Evolutionary conservation across 192 early-diverging fungal species (phyloP).

Genomic region (Dissophora globulifera): DNA sequence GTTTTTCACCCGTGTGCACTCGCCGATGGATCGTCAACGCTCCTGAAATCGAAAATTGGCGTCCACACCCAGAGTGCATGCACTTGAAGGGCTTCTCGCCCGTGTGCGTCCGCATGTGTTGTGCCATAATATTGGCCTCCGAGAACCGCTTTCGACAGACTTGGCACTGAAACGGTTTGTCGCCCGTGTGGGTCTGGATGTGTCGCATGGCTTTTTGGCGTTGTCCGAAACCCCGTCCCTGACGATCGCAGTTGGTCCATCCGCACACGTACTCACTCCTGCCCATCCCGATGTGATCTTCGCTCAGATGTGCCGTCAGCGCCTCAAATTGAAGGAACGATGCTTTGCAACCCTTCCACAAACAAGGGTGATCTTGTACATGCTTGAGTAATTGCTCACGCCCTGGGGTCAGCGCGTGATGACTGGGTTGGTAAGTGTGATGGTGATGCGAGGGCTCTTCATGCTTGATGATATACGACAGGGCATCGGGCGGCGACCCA

Average conservation of each 20-base stretch:
- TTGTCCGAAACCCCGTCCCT: constrained; percentile 58
- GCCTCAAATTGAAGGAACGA: constrained; percentile 65
- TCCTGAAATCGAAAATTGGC: constrained; percentile 72
- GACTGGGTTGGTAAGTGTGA: no score
- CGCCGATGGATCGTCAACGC: constrained; percentile 75
- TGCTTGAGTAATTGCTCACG: constrained; percentile 1
- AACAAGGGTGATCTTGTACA: constrained; percentile 69
- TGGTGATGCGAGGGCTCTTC: no score
- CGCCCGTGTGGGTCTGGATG: constrained; percentile 84
- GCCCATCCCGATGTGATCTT: constrained; percentile 72
- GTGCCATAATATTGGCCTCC: constrained; percentile 79
- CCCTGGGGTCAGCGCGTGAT: neutral
- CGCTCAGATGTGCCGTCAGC: constrained; percentile 68
- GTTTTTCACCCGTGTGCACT: constrained; percentile 69
- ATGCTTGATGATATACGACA: constrained; percentile 17
- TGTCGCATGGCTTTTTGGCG: constrained; percentile 76
- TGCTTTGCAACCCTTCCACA: constrained; percentile 72
- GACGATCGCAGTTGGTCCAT: constrained; percentile 59
- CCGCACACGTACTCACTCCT: constrained; percentile 60
- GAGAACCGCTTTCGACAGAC: constrained; percentile 83
- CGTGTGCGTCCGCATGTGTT: constrained; percentile 80
- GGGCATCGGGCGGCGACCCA: neutral
- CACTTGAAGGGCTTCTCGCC: constrained; percentile 80
- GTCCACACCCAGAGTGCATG: constrained; percentile 66
- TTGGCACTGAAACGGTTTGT: constrained; percentile 83